phyloP scores from a whole-genome alignment of 2,329 filamentous ascomycete species.

The Cladobotryum mycophilum region DNA sequence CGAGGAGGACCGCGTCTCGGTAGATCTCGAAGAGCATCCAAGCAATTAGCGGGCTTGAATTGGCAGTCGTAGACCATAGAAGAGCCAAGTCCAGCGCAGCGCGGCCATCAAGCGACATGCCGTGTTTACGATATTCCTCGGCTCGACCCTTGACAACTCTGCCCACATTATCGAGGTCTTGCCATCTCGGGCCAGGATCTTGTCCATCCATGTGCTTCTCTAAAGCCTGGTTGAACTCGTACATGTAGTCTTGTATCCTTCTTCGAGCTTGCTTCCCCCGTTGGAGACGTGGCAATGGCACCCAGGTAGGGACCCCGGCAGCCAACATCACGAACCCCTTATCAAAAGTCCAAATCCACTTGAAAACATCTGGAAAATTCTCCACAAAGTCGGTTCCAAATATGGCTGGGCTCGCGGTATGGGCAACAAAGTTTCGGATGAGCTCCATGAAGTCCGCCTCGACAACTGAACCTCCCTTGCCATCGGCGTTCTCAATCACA shows the following conservation, averaged over 20 bases:
- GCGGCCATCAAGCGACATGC: slow-evolving; percentile 25
- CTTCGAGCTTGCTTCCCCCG: slow-evolving; percentile 25
- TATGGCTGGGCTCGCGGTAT: slow-evolving; percentile 28
- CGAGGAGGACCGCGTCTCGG: slow-evolving; percentile 31
- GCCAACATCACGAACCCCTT: slow-evolving; percentile 27
- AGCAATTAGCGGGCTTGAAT: slow-evolving; percentile 30
- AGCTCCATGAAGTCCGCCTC: slow-evolving; percentile 29
- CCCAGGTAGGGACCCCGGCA: slow-evolving; percentile 25
- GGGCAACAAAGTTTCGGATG: slow-evolving; percentile 30
- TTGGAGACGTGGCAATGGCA: slow-evolving; percentile 27
- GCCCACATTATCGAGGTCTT: slow-evolving; percentile 32
- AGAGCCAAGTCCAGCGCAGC: slow-evolving; percentile 30
- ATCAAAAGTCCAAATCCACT: slow-evolving; percentile 33
- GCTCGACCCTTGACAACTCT: slow-evolving; percentile 25
- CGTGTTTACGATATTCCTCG: slow-evolving; percentile 24
- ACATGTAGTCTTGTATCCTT: slow-evolving; percentile 22
- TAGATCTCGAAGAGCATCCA: slow-evolving; percentile 39
- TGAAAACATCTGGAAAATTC: slow-evolving; percentile 33
- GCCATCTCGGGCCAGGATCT: slow-evolving; percentile 29
- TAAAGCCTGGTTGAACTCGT: slow-evolving; percentile 30
- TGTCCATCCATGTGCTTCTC: slow-evolving; percentile 27
- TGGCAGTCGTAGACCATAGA: slow-evolving; percentile 34
- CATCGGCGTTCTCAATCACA: slow-evolving; percentile 21
- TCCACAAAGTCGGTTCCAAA: slow-evolving; percentile 37
- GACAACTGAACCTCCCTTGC: slow-evolving; percentile 21